phyloP scores from a whole-genome alignment of 2,329 filamentous ascomycete genomes.

The Macrophomina phaseolina region DNA sequence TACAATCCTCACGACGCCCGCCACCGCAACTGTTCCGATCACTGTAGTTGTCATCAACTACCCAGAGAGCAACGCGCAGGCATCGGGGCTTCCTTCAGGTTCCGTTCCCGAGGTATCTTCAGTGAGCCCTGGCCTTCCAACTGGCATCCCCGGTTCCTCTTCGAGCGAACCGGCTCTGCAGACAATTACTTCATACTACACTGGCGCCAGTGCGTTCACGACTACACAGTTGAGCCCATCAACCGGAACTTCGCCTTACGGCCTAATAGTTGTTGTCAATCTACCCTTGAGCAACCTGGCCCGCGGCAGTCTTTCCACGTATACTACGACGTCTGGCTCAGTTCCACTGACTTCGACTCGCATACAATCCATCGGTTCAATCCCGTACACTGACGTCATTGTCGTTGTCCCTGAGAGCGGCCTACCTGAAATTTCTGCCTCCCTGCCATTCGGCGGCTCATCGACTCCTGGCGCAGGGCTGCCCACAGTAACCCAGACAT shows the following conservation, averaged over 20 bases:
- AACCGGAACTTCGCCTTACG: background rate
- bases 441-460: background rate
- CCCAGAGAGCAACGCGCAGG: background rate
- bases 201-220: too few species aligned
- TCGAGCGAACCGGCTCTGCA: too few species aligned
- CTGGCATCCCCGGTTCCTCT: too few species aligned
- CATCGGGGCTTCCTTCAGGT: background rate
- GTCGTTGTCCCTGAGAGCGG: background rate
- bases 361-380: background rate
- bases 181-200: too few species aligned
- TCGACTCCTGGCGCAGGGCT: background rate
- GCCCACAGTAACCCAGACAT: background rate
- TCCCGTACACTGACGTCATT: background rate
- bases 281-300: background rate
- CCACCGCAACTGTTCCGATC: background rate
- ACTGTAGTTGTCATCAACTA: background rate
- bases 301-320: background rate
- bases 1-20: background rate
- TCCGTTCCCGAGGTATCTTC: background rate
- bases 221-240: too few species aligned
- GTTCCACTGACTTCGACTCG: background rate
- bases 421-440: background rate
- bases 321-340: background rate
- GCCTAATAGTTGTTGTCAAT: background rate
- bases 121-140: too few species aligned